Evolutionary conservation across 2,329 filamentous ascomycete species (phyloP), one percentile per base, ranked within the genome.

Genomic region (Mariannaea elegans): DNA sequence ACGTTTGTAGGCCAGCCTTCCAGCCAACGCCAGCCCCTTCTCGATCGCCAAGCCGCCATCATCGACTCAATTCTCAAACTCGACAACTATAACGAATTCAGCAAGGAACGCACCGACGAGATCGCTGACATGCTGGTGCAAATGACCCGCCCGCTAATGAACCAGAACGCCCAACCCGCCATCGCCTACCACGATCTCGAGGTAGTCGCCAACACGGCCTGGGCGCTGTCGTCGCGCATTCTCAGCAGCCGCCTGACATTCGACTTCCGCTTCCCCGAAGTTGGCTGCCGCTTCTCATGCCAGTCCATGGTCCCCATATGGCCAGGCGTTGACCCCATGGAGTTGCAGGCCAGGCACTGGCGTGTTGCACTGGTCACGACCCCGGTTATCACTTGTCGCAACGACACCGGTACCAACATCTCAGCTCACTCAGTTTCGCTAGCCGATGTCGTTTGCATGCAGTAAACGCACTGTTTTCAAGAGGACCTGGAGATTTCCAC

Each of bases 341-440:
- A 80, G 50, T 71, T 86, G 18, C 82, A 85, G 73, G 73, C 77
- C 6, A 77, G 78, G 65, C 82, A 85, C 66, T 81, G 77, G 73
- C 80, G 84, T 5, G 71, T 87, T n/a, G 80, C 81, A 52, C 76
- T 86, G 2, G 81, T 84, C 24, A 81, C 84, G 5, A 85, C 84
- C 0, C 84, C 84, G 1, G 78, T 82, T 8, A 79, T 87, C 44
- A 85, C 82, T 2, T 79, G 84, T 65, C 78, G 83, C 29, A 83
- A 85, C 62, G 83, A 86, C 34, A 78, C 74, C 2, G 81, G 80
- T 13, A 68, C 72, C 42, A 78, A 77, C 53, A 79, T 83, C 44
- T 76, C 78, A 23, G 76, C 79, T 2, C 80, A 78, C 55, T 78
- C 78, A 7, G 73, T 84, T 19, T 71, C 77, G 36, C 72, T 81